Percentiles rank a stretch among this genome's conserved stretches.
Evolutionary conservation across 345 rosid species (phyloP).

Genomic region (Aquilaria sinensis): DNA sequence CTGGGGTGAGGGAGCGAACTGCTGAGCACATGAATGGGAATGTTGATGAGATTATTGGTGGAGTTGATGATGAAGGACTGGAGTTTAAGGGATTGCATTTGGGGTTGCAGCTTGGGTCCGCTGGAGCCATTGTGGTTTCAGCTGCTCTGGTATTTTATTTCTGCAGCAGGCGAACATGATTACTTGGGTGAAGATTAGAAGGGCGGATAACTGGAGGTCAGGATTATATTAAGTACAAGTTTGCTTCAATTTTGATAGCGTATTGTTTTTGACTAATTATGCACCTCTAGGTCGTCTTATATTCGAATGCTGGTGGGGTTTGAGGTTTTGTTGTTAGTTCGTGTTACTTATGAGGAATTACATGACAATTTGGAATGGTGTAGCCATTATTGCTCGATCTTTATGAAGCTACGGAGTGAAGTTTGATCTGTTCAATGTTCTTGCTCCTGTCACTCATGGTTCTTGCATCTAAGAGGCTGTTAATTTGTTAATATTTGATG

Average conservation of each 20-base stretch:
- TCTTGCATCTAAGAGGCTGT: too few species aligned
- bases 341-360: neutral
- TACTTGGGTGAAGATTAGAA: slow-evolving; percentile 7
- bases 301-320: slow-evolving; percentile 16
- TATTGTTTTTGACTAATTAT: slow-evolving; percentile 23
- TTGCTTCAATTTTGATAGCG: slow-evolving; percentile 30
- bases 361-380: neutral
- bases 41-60: slow-evolving; percentile 7
- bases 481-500: too few species aligned
- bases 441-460: too few species aligned
- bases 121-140: slow-evolving; percentile 38
- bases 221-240: slow-evolving; percentile 7
- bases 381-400: too few species aligned
- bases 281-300: slow-evolving; percentile 18
- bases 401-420: neutral
- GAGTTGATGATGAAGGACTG: slow-evolving; percentile 3
- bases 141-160: slow-evolving; percentile 42
- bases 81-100: slow-evolving; percentile 15
- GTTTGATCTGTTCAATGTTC: too few species aligned
- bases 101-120: slow-evolving; percentile 42
- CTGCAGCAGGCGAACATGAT: slow-evolving; percentile 36
- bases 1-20: slow-evolving; percentile 34
- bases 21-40: slow-evolving; percentile 30
- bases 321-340: slow-evolving; percentile 20
- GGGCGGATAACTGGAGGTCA: slow-evolving; percentile 12